Percentiles rank a stretch among this genome's conserved stretches.
These are phyloP conservation scores for Sarocladium oryzae DNA, from an alignment of 2,329 filamentous ascomycete species.

Conservation along the genomic window DNA sequence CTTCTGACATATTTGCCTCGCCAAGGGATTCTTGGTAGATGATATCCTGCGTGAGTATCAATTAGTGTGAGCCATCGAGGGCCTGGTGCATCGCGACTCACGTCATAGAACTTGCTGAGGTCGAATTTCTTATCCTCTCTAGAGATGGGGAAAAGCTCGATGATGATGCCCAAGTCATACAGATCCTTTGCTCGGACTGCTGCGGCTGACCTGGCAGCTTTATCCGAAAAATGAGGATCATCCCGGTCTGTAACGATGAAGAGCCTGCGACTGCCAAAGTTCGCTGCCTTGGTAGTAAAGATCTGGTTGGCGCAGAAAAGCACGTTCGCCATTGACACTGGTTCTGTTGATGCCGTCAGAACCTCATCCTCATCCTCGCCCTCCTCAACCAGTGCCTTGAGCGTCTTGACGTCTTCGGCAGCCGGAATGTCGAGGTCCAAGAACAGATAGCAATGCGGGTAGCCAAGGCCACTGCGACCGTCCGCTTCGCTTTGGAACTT, in stretches of 20 bases:
- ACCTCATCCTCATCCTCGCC: slow-evolving; percentile 65
- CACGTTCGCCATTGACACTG: slow-evolving; percentile 77
- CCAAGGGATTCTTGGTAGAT: slow-evolving; percentile 74
- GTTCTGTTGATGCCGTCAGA: slow-evolving; percentile 61
- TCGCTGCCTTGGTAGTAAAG: slow-evolving; percentile 89
- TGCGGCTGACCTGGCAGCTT: slow-evolving; percentile 66
- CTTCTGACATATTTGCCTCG: slow-evolving; percentile 49
- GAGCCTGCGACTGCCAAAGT: slow-evolving; percentile 86
- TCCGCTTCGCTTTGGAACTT: slow-evolving; percentile 66
- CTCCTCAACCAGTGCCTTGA: slow-evolving; percentile 72
- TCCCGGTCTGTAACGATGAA: slow-evolving; percentile 97
- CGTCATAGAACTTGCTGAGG: slow-evolving; percentile 82
- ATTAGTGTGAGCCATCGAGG: not conserved
- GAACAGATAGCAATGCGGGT: slow-evolving; percentile 89
- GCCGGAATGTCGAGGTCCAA: slow-evolving; percentile 82
- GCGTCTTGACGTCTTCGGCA: slow-evolving; percentile 74
- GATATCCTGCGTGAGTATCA: slow-evolving; percentile 57
- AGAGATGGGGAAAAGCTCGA: slow-evolving; percentile 89
- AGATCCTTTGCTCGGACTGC: slow-evolving; percentile 87
- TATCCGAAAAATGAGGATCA: slow-evolving; percentile 69
- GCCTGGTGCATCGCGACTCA: too few species aligned
- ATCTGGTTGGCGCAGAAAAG: slow-evolving; percentile 95
- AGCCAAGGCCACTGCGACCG: slow-evolving; percentile 54
- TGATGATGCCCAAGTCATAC: slow-evolving; percentile 85
- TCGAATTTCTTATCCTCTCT: slow-evolving; percentile 67